These are phyloP conservation scores for Tetrastigma voinierianum DNA, from an alignment of 164 flowering plant genomes.

Conservation along the genomic window DNA sequence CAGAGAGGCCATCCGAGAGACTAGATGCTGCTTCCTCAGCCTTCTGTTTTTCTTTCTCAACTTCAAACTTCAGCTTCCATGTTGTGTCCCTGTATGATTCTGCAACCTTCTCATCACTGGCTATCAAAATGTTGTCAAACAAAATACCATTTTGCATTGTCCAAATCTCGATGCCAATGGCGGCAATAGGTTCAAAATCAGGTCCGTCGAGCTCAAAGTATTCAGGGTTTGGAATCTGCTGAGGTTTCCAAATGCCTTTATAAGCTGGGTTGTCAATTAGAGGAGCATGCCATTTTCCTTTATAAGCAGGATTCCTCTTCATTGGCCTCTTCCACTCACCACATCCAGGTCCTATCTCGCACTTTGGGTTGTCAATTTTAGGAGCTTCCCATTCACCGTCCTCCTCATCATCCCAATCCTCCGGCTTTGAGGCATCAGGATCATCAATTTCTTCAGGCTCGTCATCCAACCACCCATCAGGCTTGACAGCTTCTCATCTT, in stretches of 20 bases:
- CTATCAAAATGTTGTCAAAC: slow-evolving; percentile 29
- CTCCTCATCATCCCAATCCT: slow-evolving; percentile 90
- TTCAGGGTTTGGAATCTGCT: slow-evolving; percentile 21
- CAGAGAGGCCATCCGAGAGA: slow-evolving; percentile 40
- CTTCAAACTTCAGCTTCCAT: slow-evolving; percentile 45
- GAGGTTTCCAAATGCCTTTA: slow-evolving; percentile 31
- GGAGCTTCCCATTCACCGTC: slow-evolving; percentile 94
- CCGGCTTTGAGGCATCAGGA: slow-evolving; percentile 74
- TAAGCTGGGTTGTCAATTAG: slow-evolving; percentile 24
- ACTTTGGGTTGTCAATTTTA: slow-evolving; percentile 71
- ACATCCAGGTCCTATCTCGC: slow-evolving; percentile 46
- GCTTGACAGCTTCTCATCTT: slow-evolving; percentile 77
- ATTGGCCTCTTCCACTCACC: slow-evolving; percentile 31
- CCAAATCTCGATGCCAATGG: slow-evolving; percentile 33
- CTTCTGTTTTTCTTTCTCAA: slow-evolving; percentile 67
- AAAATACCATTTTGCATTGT: slow-evolving; percentile 32
- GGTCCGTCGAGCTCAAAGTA: slow-evolving; percentile 24
- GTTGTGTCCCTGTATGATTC: slow-evolving; percentile 5
- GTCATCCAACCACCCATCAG: slow-evolving; percentile 87
- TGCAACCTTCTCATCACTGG: slow-evolving; percentile 21
- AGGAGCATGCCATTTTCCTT: slow-evolving; percentile 29
- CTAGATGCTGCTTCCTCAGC: slow-evolving; percentile 53
- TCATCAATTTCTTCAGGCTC: slow-evolving; percentile 83
- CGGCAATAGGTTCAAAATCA: slow-evolving; percentile 31
- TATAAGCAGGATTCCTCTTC: slow-evolving; percentile 30